Base-by-base conservation (phyloP, 192 early-diverging fungal genomes). In the Entrophospora sp. region DNA sequence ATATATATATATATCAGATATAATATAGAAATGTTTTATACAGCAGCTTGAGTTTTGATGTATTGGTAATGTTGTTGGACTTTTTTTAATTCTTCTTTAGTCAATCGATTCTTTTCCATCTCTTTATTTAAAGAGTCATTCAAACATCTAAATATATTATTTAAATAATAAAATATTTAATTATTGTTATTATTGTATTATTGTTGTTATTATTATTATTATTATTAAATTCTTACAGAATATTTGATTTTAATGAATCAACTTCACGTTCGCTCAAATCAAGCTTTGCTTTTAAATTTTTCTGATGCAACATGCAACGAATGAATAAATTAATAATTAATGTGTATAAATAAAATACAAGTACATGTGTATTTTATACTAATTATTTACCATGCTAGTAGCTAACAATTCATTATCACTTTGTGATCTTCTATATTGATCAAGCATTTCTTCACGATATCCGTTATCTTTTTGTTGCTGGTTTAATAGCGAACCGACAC, bases 31-130 rank as follows among this genome's bases (percentile, higher is more conserved):
- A 28, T 56, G 13, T 32, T 34, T 74, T 71, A 58, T 77, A 81
- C 82, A 34, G 75, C 66, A 59, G 76, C 75, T 55, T 80, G 82
- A 18, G 76, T 71, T 51, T 80, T 79, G 28, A 67, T 75, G 58
- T 78, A 73, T 45, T 81, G 76, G 14, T 79, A 71, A 65, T 80
- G 76, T 2, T 70, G 71, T 56, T 80, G 81, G 4, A 70, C 51
- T 30, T 77, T 80, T 58, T 67, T 64, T 6, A 84, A 52, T 35
- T 84, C 82, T 30, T 80, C 80, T 25, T 72, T 68, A 14, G 77
- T 69, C 9, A 71, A 20, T n/a, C 63, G 69, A 43, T 74, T 59
- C 18, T 68, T 72, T 13, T 74, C 68, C 5, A 60, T 31, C 49
- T 77, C 75, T 6, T 20, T 36, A 36, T 60, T 27, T n/a, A 71